Evolutionary conservation across 768 basidiomycete genomes (phyloP).

Genomic region (Mycena galericulata): DNA sequence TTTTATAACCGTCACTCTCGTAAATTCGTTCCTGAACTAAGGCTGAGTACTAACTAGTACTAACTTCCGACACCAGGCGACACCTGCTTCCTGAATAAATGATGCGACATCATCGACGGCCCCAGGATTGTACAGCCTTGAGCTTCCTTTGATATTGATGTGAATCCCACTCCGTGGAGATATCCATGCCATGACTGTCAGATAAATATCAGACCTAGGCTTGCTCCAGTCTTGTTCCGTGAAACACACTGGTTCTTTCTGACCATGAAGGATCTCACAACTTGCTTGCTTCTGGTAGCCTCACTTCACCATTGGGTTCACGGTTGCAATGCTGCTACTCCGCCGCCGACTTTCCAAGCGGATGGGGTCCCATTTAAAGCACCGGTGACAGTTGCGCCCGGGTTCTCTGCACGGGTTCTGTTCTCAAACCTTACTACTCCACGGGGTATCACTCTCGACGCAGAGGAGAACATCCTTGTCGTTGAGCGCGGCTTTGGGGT

Average conservation of each 20-base stretch:
- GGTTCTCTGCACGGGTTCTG: constrained; percentile 49
- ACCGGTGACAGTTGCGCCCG: constrained; percentile 50
- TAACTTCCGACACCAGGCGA: no score
- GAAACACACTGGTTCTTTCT: background rate
- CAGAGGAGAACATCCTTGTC: constrained; percentile 52
- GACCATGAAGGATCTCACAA: background rate
- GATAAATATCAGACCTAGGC: no score
- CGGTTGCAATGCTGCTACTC: background rate
- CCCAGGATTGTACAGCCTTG: no score
- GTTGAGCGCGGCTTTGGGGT: constrained; percentile 57
- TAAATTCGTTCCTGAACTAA: no score
- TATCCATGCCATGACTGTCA: no score
- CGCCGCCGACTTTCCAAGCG: constrained; percentile 43
- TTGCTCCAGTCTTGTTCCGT: no score
- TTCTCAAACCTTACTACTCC: constrained; percentile 57
- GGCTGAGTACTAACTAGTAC: no score
- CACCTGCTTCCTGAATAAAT: no score
- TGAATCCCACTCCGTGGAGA: no score
- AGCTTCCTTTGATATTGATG: no score
- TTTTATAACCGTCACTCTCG: no score
- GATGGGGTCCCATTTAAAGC: constrained; percentile 46
- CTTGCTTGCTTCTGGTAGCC: background rate
- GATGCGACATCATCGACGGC: no score
- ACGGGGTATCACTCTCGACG: constrained; percentile 56
- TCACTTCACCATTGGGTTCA: background rate